phyloP scores from a whole-genome alignment of 2,329 filamentous ascomycete genomes.

The Magnaporthiopsis incrustans region DNA sequence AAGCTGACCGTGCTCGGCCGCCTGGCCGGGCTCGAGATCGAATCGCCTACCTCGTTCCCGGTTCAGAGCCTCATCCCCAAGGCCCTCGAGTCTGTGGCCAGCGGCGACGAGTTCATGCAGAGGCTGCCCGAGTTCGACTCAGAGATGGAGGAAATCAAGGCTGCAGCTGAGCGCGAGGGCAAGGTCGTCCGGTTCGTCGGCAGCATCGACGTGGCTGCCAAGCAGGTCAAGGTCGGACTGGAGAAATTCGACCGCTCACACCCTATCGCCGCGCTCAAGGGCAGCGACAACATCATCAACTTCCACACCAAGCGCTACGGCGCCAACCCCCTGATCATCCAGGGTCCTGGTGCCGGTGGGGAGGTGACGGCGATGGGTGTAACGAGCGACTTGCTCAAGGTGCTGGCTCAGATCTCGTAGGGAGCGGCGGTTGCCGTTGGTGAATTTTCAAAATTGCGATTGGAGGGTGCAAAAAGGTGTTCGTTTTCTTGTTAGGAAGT shows the following conservation, averaged over 20 bases:
- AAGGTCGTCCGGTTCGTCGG: conserved; percentile 94
- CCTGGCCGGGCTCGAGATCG: conserved; percentile 71
- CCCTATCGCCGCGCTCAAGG: conserved; percentile 89
- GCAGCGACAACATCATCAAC: conserved; percentile 97
- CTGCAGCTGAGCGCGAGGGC: conserved; percentile 73
- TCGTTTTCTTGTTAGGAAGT: too few species aligned
- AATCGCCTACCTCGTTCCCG: conserved; percentile 81
- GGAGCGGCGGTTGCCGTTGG: neutral
- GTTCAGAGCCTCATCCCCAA: conserved; percentile 89
- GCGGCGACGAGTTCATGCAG: conserved; percentile 78
- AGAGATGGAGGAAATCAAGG: conserved; percentile 85
- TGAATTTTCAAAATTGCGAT: neutral
- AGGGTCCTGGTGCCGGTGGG: conserved; percentile 88
- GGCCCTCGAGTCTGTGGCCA: conserved; percentile 68
- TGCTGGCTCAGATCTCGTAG: conserved; percentile 59
- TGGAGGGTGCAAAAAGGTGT: neutral
- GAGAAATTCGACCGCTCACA: conserved; percentile 83
- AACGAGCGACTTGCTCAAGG: conserved; percentile 86
- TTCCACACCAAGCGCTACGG: conserved; percentile 97
- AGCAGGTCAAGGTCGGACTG: conserved; percentile 82
- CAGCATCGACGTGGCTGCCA: conserved; percentile 76
- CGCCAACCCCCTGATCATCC: conserved; percentile 82
- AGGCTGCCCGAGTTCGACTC: conserved; percentile 73
- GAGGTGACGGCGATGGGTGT: conserved; percentile 98
- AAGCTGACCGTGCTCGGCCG: conserved; percentile 94